phyloP scores from a whole-genome alignment of 106 monocot genomes.

The Dioscorea alata region DNA sequence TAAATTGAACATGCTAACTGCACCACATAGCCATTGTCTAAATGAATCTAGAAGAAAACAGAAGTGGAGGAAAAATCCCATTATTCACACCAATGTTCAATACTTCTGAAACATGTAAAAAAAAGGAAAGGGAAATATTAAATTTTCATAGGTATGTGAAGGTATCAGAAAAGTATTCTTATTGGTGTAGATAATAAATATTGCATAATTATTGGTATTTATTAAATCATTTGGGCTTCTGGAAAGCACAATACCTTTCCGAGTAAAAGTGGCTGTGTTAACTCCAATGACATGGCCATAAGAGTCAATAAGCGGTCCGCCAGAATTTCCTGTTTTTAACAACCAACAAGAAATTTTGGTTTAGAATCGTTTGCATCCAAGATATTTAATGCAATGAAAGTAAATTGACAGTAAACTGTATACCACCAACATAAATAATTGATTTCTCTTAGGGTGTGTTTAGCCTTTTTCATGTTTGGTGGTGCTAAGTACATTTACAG shows the following conservation, averaged over 20 bases:
- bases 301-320: constrained; percentile 85
- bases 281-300: constrained; percentile 92
- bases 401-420: neutral
- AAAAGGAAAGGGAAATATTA: too few relatives aligned
- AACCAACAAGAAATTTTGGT: neutral
- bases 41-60: too few relatives aligned
- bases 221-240: too few relatives aligned
- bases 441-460: neutral
- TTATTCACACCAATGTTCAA: too few relatives aligned
- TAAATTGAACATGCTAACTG: too few relatives aligned
- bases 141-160: neutral
- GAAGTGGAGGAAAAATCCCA: too few relatives aligned
- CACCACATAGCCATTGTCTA: too few relatives aligned
- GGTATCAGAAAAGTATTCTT: neutral
- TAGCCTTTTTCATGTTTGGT: too few relatives aligned
- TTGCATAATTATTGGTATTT: too few relatives aligned
- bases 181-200: neutral
- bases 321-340: constrained; percentile 68
- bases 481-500: too few relatives aligned
- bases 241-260: constrained; percentile 52
- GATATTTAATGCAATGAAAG: too few relatives aligned
- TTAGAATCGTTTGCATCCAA: neutral
- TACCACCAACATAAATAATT: neutral
- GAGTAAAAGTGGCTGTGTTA: constrained; percentile 91
- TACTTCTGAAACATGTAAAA: too few relatives aligned